Conservation (phyloP, 352 stramenopile genomes). For the Globisporangium perplexum region DNA sequence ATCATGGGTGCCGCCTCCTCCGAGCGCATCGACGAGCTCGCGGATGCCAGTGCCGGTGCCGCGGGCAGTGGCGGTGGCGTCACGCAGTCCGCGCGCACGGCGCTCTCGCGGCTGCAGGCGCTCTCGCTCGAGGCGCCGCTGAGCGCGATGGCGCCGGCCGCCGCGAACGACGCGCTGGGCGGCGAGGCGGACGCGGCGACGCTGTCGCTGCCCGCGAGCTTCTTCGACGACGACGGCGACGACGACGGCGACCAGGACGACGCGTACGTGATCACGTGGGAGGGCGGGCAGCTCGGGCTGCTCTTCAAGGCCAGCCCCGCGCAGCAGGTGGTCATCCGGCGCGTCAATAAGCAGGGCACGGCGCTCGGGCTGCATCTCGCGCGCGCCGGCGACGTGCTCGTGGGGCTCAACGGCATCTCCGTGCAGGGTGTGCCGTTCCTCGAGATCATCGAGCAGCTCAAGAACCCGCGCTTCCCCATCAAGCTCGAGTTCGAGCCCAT, state of each 20-base stretch:
- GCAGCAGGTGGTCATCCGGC: slow-evolving; percentile 56
- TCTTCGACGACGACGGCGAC: slow-evolving; percentile 29
- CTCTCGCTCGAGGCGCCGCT: slow-evolving; percentile 25
- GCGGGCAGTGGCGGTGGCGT: slow-evolving; percentile 5
- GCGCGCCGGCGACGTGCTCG: slow-evolving; percentile 66
- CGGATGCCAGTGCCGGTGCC: background rate
- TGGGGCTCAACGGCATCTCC: slow-evolving; percentile 56
- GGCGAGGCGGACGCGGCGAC: background rate
- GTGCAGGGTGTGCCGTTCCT: slow-evolving; percentile 48
- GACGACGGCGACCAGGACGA: slow-evolving; percentile 63
- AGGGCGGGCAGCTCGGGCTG: slow-evolving; percentile 54
- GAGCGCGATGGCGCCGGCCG: background rate
- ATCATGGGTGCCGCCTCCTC: slow-evolving; percentile 32
- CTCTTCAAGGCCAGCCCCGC: slow-evolving; percentile 61
- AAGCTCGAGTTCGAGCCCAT: slow-evolving; percentile 65
- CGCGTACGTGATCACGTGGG: slow-evolving; percentile 66
- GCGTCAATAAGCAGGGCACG: slow-evolving; percentile 67
- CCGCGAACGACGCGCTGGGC: slow-evolving; percentile 12
- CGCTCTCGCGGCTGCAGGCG: slow-evolving; percentile 51
- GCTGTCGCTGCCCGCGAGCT: background rate
- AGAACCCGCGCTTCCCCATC: slow-evolving; percentile 53
- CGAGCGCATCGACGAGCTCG: slow-evolving; percentile 17
- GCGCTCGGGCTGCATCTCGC: slow-evolving; percentile 55
- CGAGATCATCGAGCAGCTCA: slow-evolving; percentile 62
- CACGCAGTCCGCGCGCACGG: slow-evolving; percentile 17